Evolutionary conservation across 345 rosid species (phyloP), one percentile per base, ranked within the genome.

Genomic region (Abelmoschus esculentus): DNA sequence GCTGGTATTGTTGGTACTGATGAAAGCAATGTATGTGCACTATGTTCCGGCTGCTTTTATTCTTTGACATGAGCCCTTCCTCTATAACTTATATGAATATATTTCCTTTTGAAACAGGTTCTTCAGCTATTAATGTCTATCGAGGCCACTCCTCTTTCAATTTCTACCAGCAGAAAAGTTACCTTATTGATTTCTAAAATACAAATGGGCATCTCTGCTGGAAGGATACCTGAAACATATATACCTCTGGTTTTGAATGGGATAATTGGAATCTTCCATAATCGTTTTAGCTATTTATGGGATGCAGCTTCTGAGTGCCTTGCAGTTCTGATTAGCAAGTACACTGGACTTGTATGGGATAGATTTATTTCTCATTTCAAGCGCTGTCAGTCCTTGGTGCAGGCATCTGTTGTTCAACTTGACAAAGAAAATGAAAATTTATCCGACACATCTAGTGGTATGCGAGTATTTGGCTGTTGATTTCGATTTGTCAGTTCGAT

Each of bases 241-340:
- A 32, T 82, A 26, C 84, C 87, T 60, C 76, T 81, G 40, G 67
- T 87, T 74, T 84, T 91, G 81, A 87, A 84, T 80, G 96, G 89
- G 66, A 34, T 90, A 66, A 76, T 90, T 69, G 99, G 97, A 71
- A 75, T 91, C 28, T 85, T 89, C 70, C 84, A 91, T 78, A 90
- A 80, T 76, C 82, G 89, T 68, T 89, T 86, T 74, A 80, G 81
- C 77, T 73, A 70, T 70, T 67, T 88, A 71, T 90, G 99, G 93
- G 77, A 63, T 74, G 85, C 87, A 54, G 87, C 86, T 58, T 80
- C 89, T 22, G 89, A 90, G 67, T 95, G 99, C 80, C 90, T 91
- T 74, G 86, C 81, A 15, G 80, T 84, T 77, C 80, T 91, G 44
- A 38, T 91, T 61, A 80, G 77, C 75, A 83, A 83, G 70, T 82